phyloP scores from a whole-genome alignment of 2,329 filamentous ascomycete genomes.

The Penicillium sp. region DNA sequence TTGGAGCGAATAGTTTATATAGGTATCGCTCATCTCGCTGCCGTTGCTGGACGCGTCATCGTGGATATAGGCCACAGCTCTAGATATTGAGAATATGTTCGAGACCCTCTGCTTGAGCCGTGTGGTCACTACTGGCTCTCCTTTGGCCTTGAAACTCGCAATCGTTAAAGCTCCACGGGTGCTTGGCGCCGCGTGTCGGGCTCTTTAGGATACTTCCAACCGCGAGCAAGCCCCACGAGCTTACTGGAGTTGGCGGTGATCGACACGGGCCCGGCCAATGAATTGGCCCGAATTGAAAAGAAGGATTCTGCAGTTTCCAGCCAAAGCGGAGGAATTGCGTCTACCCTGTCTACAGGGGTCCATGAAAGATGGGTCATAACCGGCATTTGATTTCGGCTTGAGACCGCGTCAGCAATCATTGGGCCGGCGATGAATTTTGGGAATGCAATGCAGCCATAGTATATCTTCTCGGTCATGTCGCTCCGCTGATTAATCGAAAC shows the following conservation, averaged over 20 bases:
- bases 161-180: constrained; percentile 4
- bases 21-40: background rate
- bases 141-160: background rate
- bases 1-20: constrained; percentile 1
- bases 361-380: background rate
- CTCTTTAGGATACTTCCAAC: background rate
- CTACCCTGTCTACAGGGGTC: background rate
- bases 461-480: too few species aligned
- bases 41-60: constrained; percentile 2
- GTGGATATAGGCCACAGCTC: background rate
- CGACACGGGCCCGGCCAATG: constrained; percentile 2
- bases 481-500: too few species aligned
- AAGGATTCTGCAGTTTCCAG: background rate
- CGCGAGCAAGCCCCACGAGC: constrained; percentile 10
- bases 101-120: background rate
- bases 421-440: too few species aligned
- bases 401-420: background rate
- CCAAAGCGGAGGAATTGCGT: background rate
- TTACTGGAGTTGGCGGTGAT: constrained; percentile 12
- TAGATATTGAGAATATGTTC: background rate
- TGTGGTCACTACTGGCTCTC: background rate
- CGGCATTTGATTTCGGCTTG: background rate
- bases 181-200: constrained; percentile 11
- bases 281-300: background rate
- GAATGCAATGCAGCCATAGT: too few species aligned